Evolutionary conservation across 1,284 basidiomycete genomes (phyloP).

Genomic region (Melampsora americana): DNA sequence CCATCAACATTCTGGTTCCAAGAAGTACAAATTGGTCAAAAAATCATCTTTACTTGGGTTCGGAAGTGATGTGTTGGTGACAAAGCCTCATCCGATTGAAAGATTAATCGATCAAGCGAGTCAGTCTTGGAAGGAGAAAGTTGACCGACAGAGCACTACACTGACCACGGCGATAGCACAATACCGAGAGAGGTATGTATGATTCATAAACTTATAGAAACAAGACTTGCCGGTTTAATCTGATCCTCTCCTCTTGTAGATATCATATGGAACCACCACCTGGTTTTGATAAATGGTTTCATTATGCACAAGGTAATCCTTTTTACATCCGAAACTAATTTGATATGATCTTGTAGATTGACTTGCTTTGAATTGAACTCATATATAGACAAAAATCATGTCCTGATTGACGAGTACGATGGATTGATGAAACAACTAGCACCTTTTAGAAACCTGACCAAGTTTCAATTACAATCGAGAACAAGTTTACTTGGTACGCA

Average conservation of each 20-base stretch:
- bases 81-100: conserved; percentile 12
- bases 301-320: conserved; percentile 23
- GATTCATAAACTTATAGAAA: not conserved
- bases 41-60: no score
- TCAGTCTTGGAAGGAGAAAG: conserved; percentile 21
- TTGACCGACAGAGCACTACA: conserved; percentile 30
- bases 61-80: no score
- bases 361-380: not conserved
- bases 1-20: no score
- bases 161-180: conserved; percentile 2
- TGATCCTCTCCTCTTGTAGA: not conserved
- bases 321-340: not conserved
- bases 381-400: conserved; percentile 9
- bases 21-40: no score
- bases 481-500: conserved; percentile 8
- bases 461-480: conserved; percentile 10
- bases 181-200: conserved; percentile 17
- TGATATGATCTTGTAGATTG: not conserved
- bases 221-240: not conserved
- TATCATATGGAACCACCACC: conserved; percentile 25
- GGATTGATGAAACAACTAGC: conserved; percentile 34
- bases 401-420: conserved; percentile 27
- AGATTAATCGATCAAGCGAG: conserved; percentile 21
- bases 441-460: conserved; percentile 6
- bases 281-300: conserved; percentile 37